Evolutionary conservation across 371 early-diverging fungal genomes (phyloP).

Genomic region (Blastocladiella emersonii): DNA sequence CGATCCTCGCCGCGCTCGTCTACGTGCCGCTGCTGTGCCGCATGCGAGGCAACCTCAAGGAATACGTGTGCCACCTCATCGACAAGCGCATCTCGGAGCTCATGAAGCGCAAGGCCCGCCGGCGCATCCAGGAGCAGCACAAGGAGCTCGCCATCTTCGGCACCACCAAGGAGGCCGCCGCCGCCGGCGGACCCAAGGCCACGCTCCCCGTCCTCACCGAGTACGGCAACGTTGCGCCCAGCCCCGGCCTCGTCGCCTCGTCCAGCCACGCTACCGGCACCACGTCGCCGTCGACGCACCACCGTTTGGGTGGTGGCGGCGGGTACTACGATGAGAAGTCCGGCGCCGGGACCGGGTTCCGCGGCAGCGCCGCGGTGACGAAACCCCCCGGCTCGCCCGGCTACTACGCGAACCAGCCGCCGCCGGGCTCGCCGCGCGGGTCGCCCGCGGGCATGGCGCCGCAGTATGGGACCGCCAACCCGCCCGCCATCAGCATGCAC

Average conservation of each 20-base stretch:
- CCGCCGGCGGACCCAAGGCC: neutral
- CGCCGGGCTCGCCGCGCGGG: neutral
- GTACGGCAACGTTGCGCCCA: neutral
- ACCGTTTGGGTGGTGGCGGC: too few species aligned
- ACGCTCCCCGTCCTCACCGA: neutral
- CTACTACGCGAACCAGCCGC: too few species aligned
- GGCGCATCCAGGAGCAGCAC: slow-evolving; percentile 23
- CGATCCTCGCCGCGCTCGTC: slow-evolving; percentile 47
- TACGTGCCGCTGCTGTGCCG: slow-evolving; percentile 66
- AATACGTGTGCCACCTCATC: slow-evolving; percentile 79
- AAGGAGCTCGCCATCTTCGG: slow-evolving; percentile 8
- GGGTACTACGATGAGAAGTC: too few species aligned
- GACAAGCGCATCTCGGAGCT: slow-evolving; percentile 54
- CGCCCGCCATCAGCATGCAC: too few species aligned
- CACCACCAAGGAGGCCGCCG: neutral
- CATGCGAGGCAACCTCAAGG: slow-evolving; percentile 79
- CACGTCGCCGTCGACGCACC: too few species aligned
- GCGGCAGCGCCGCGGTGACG: neutral
- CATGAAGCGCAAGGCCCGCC: slow-evolving; percentile 20
- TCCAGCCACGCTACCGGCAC: too few species aligned
- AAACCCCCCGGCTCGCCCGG: neutral
- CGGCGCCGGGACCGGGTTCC: neutral
- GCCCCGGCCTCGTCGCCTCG: neutral
- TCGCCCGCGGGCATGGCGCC: neutral
- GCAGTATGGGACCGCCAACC: neutral